phyloP scores from a whole-genome alignment of 345 rosid species.

The Citrus hindsii region DNA sequence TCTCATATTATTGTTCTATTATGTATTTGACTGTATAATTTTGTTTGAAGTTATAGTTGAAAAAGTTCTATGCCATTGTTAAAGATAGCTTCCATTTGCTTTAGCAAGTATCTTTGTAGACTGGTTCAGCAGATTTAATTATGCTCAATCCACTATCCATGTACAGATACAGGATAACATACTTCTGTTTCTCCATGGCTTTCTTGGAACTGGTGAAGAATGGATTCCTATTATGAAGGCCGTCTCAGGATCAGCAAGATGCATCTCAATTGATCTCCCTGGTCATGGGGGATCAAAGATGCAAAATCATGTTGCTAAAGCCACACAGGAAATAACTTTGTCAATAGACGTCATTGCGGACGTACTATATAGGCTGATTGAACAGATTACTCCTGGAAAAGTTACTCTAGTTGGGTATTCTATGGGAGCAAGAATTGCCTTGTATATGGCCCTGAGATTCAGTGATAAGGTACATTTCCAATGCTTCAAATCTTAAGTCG shows the following conservation, averaged over 20 bases:
- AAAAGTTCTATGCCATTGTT: background rate
- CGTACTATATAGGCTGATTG: slow-evolving; percentile 40
- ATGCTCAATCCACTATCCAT: background rate
- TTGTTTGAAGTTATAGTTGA: background rate
- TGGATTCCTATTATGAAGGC: slow-evolving; percentile 87
- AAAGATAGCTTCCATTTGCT: slow-evolving; percentile 1
- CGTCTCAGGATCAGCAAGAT: slow-evolving; percentile 68
- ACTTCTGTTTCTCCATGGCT: slow-evolving; percentile 77
- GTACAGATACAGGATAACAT: slow-evolving; percentile 46
- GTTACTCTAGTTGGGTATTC: slow-evolving; percentile 80
- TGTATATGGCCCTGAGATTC: slow-evolving; percentile 72
- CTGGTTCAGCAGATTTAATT: background rate
- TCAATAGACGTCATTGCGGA: slow-evolving; percentile 58
- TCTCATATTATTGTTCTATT: background rate
- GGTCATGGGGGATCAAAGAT: slow-evolving; percentile 77
- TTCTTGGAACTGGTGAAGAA: slow-evolving; percentile 88
- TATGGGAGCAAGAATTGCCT: slow-evolving; percentile 90
- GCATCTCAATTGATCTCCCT: slow-evolving; percentile 87
- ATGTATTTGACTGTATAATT: background rate
- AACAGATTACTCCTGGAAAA: slow-evolving; percentile 50
- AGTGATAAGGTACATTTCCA: slow-evolving; percentile 44
- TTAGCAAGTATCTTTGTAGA: slow-evolving; percentile 3
- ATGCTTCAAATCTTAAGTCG: slow-evolving; percentile 1
- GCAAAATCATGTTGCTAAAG: slow-evolving; percentile 20
- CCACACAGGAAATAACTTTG: slow-evolving; percentile 27